Conservation (phyloP, 2,329 filamentous ascomycete species). For the Neofusicoccum cordaticola region DNA sequence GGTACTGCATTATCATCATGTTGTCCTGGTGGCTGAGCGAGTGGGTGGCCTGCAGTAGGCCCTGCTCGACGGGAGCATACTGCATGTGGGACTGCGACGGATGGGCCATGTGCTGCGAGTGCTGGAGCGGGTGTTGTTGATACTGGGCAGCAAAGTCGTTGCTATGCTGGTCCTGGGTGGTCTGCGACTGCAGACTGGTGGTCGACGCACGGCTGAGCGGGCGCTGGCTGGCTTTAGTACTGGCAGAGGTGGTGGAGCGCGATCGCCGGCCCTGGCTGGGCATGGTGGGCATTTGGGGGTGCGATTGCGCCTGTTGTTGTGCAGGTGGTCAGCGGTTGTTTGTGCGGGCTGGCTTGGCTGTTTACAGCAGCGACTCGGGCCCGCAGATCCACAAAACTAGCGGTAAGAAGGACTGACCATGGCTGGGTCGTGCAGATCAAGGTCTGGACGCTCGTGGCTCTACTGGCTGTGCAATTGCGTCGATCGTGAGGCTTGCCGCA, state of each 20-base stretch:
- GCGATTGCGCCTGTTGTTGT: constrained; percentile 20
- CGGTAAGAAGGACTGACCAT: constrained; percentile 15
- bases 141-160: constrained; percentile 23
- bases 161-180: constrained; percentile 23
- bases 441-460: background rate
- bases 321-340: constrained; percentile 26
- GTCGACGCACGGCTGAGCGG: constrained; percentile 49
- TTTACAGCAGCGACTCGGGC: constrained; percentile 15
- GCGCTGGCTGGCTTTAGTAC: constrained; percentile 41
- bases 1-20: constrained; percentile 12
- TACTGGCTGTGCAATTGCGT: constrained; percentile 8
- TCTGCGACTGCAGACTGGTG: constrained; percentile 44
- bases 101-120: constrained; percentile 23
- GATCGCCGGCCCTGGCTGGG: constrained; percentile 40
- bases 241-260: constrained; percentile 46
- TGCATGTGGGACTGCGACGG: constrained; percentile 12
- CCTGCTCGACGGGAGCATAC: constrained; percentile 32
- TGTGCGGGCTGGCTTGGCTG: constrained; percentile 21
- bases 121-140: constrained; percentile 23
- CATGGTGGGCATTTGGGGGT: constrained; percentile 25
- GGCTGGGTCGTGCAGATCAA: constrained; percentile 9
- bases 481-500: constrained; percentile 8
- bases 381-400: constrained; percentile 15
- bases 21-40: constrained; percentile 16
- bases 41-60: constrained; percentile 35